Percentiles rank a stretch among this genome's conserved stretches.
phyloP scores from a whole-genome alignment of 345 rosid species.

The Triadica sebifera region DNA sequence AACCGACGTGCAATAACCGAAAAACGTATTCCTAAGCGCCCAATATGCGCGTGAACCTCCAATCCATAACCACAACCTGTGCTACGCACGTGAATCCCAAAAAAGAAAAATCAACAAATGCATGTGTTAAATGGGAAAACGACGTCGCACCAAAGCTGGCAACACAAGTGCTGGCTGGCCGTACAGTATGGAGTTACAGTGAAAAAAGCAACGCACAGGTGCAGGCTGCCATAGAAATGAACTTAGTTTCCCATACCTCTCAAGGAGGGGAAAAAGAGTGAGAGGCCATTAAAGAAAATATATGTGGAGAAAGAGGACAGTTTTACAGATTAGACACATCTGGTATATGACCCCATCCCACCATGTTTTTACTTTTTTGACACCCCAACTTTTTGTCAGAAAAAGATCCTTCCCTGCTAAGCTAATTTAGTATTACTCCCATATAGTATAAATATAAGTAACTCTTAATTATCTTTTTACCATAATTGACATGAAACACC shows the following conservation, averaged over 20 bases:
- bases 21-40: not conserved
- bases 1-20: constrained; percentile 3
- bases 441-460: too few relatives aligned
- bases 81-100: too few relatives aligned
- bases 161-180: not conserved
- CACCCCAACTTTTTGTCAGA: not conserved
- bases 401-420: constrained; percentile 9
- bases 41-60: too few relatives aligned
- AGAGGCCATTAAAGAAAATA: not conserved
- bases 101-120: not conserved
- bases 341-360: not conserved
- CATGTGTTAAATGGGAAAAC: not conserved
- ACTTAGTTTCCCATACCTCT: too few relatives aligned
- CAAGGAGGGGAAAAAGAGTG: too few relatives aligned
- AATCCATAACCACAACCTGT: too few relatives aligned
- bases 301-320: not conserved
- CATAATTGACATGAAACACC: too few relatives aligned
- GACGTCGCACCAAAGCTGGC: too few relatives aligned
- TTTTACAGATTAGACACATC: constrained; percentile 12
- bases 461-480: not conserved
- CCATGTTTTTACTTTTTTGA: not conserved
- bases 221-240: too few relatives aligned
- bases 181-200: not conserved
- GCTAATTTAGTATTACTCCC: too few relatives aligned
- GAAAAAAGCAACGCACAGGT: not conserved